Conservation (phyloP, 1,284 basidiomycete genomes). For the Filobasidium uniguttulatum region DNA sequence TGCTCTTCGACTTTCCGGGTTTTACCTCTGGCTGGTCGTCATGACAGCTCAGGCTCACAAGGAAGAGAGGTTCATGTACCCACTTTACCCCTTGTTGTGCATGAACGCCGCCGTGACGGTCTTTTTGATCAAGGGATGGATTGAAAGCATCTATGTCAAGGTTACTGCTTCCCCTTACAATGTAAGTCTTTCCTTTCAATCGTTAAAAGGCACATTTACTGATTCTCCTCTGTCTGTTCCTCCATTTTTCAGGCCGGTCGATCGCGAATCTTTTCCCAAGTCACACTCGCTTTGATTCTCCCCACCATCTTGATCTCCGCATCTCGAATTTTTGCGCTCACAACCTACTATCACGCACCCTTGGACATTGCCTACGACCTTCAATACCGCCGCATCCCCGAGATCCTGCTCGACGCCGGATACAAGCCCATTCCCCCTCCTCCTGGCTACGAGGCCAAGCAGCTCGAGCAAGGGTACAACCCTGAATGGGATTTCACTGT, state of each 20-base stretch:
- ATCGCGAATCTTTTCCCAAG: conserved; percentile 57
- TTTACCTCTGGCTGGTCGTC: conserved; percentile 79
- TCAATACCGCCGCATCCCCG: conserved; percentile 64
- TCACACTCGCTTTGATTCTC: conserved; percentile 57
- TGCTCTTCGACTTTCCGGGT: conserved; percentile 58
- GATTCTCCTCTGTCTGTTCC: background rate
- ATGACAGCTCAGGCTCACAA: conserved; percentile 79
- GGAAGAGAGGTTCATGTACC: conserved; percentile 97
- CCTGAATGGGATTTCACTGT: conserved; percentile 56
- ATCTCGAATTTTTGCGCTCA: conserved; percentile 64
- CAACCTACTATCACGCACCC: conserved; percentile 83
- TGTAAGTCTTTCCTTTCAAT: conserved; percentile 40
- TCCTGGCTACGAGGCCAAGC: conserved; percentile 16
- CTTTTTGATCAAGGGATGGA: conserved; percentile 70
- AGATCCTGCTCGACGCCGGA: conserved; percentile 59
- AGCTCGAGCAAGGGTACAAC: conserved; percentile 25
- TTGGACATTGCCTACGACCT: conserved; percentile 59
- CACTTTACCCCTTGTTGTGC: conserved; percentile 78
- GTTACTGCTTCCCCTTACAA: conserved; percentile 68
- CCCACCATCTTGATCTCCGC: conserved; percentile 55
- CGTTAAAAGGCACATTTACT: background rate
- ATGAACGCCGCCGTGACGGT: conserved; percentile 84
- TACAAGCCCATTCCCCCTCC: conserved; percentile 39
- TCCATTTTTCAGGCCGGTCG: conserved; percentile 54
- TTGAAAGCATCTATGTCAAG: conserved; percentile 60